These are phyloP conservation scores for Pythium scleroteichum DNA, from an alignment of 352 stramenopile genomes.

Conservation along the genomic window DNA sequence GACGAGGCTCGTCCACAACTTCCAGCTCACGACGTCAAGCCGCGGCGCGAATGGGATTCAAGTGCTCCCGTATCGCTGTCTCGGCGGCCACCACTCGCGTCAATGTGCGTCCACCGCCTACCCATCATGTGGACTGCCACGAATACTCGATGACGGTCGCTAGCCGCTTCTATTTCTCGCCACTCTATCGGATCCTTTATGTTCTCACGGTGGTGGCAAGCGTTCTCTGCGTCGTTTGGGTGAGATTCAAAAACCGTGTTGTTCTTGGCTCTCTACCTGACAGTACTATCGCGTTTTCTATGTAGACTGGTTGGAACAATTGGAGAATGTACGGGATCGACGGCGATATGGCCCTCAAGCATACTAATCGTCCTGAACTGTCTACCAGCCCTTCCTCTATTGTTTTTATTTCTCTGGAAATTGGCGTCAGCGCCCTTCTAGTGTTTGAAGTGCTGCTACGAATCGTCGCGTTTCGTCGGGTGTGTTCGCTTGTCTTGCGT, in stretches of 20 bases:
- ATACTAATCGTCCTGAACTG: background rate
- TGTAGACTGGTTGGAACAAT: slow-evolving; percentile 65
- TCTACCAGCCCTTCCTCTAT: slow-evolving; percentile 52
- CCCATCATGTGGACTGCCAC: slow-evolving; percentile 49
- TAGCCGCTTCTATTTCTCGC: slow-evolving; percentile 84
- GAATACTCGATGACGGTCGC: slow-evolving; percentile 77
- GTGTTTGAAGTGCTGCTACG: slow-evolving; percentile 80
- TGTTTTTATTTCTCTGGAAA: slow-evolving; percentile 82
- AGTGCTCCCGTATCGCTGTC: slow-evolving; percentile 24
- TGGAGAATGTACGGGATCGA: slow-evolving; percentile 63
- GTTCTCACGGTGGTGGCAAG: slow-evolving; percentile 80
- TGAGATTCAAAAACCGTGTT: slow-evolving; percentile 22
- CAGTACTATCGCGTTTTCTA: background rate
- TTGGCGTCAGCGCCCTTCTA: slow-evolving; percentile 68
- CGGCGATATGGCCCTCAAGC: background rate
- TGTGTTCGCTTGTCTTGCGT: slow-evolving; percentile 30
- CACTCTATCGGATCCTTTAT: slow-evolving; percentile 73
- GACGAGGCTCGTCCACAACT: too few relatives aligned
- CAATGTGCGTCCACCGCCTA: slow-evolving; percentile 2
- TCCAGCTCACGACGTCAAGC: too few relatives aligned
- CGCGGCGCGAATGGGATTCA: slow-evolving; percentile 21
- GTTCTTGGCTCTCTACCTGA: background rate
- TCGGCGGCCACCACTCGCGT: slow-evolving; percentile 1
- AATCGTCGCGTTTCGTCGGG: slow-evolving; percentile 78
- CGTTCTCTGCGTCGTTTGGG: slow-evolving; percentile 71